These are phyloP conservation scores for Copromyces sp. DNA, from an alignment of 495 filamentous ascomycete genomes.

Conservation along the genomic window DNA sequence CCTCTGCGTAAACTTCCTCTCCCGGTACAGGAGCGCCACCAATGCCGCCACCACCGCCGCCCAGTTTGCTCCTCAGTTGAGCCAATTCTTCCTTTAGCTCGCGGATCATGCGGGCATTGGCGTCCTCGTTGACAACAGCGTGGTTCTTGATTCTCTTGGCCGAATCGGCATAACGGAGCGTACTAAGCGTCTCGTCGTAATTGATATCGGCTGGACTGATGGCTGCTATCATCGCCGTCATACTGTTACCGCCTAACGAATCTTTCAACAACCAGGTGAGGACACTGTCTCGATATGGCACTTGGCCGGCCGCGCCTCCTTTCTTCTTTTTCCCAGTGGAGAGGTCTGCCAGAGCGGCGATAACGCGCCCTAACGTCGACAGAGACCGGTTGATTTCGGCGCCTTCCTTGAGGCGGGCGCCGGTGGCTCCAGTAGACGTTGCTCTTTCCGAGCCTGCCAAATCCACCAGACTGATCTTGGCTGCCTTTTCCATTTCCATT, in stretches of 20 bases:
- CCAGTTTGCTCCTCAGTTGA: constrained; percentile 76
- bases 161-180: constrained; percentile 90
- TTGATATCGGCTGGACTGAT: constrained; percentile 99
- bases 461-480: constrained; percentile 96
- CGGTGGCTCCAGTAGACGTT: constrained; percentile 89
- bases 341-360: constrained; percentile 88
- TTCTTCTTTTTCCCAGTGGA: constrained; percentile 83
- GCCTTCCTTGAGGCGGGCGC: constrained; percentile 92
- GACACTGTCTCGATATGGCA: constrained; percentile 95
- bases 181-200: constrained; percentile 94
- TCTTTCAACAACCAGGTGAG: constrained; percentile 97
- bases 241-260: constrained; percentile 94
- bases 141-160: constrained; percentile 99
- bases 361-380: constrained; percentile 94
- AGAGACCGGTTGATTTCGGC: constrained; percentile 97
- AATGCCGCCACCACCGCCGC: constrained; percentile 44
- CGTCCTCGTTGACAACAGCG: constrained; percentile 97
- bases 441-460: constrained; percentile 95
- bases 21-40: constrained; percentile 36
- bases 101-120: constrained; percentile 96
- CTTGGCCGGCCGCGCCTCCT: constrained; percentile 50
- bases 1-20: constrained; percentile 80
- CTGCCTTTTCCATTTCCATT: constrained; percentile 95
- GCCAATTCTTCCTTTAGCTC: constrained; percentile 94
- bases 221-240: constrained; percentile 99